A percentile compares a stretch with the other conserved stretches of the same genome.
Evolutionary conservation across 345 rosid genomes (phyloP).

Genomic region (Clausena lansium): DNA sequence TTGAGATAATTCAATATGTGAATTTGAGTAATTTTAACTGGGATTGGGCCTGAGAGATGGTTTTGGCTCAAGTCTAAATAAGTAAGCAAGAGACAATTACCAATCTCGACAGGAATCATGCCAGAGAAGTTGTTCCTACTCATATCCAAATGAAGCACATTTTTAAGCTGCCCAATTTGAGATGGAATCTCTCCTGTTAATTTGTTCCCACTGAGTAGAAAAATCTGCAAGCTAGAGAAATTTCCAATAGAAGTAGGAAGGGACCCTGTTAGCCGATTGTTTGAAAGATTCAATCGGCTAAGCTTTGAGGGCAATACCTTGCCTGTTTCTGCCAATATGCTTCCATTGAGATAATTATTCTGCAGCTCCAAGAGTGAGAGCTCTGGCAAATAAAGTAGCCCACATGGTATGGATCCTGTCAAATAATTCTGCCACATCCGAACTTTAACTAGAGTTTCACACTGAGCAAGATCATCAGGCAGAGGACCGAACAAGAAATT

Average conservation of each 20-base stretch:
- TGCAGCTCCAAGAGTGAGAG: slow-evolving; percentile 75
- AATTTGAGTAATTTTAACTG: slow-evolving; percentile 48
- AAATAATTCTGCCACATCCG: slow-evolving; percentile 82
- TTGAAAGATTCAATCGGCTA: slow-evolving; percentile 65
- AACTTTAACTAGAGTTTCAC: slow-evolving; percentile 58
- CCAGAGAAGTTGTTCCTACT: slow-evolving; percentile 80
- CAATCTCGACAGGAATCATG: slow-evolving; percentile 59
- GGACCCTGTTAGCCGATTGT: slow-evolving; percentile 66
- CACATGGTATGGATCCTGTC: slow-evolving; percentile 66
- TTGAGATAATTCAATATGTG: slow-evolving; percentile 73
- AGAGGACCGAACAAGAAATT: slow-evolving; percentile 86
- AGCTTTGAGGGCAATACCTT: slow-evolving; percentile 35
- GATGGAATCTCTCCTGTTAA: slow-evolving; percentile 71
- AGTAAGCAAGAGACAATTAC: slow-evolving; percentile 47
- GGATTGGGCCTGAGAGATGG: slow-evolving; percentile 60
- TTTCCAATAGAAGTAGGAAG: slow-evolving; percentile 66
- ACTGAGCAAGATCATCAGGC: slow-evolving; percentile 67
- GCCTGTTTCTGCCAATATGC: slow-evolving; percentile 32
- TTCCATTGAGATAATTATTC: slow-evolving; percentile 62
- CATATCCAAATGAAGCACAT: slow-evolving; percentile 56
- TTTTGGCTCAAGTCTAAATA: slow-evolving; percentile 69
- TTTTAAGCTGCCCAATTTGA: slow-evolving; percentile 54
- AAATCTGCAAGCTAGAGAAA: slow-evolving; percentile 66
- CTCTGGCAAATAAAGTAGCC: slow-evolving; percentile 67
- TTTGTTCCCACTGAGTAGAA: slow-evolving; percentile 58